phyloP scores from a whole-genome alignment of 2,329 filamentous ascomycete genomes.

The Magnaporthiopsis rhizophila region DNA sequence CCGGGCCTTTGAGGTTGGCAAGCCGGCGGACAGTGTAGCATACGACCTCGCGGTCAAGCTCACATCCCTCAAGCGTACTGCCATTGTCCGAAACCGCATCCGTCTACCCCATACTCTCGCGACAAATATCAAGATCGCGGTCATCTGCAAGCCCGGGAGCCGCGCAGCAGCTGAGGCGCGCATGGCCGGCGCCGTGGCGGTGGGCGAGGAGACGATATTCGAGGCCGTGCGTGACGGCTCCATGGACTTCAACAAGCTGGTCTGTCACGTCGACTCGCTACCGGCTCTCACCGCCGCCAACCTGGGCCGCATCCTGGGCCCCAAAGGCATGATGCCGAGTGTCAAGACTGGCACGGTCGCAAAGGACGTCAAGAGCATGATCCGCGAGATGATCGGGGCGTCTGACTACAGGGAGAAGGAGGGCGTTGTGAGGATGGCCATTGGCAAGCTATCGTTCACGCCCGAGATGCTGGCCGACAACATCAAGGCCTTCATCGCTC shows the following conservation, averaged over 20 bases:
- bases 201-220: slow-evolving; percentile 82
- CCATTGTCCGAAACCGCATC: slow-evolving; percentile 79
- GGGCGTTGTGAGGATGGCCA: slow-evolving; percentile 79
- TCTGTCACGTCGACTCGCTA: slow-evolving; percentile 76
- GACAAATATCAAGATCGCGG: slow-evolving; percentile 80
- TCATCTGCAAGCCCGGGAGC: slow-evolving; percentile 80
- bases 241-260: slow-evolving; percentile 80
- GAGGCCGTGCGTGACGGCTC: slow-evolving; percentile 63
- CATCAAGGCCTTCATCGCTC: slow-evolving; percentile 66
- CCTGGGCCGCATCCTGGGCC: slow-evolving; percentile 75
- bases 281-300: slow-evolving; percentile 73
- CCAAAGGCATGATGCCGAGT: slow-evolving; percentile 87
- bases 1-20: slow-evolving; percentile 85
- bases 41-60: slow-evolving; percentile 86
- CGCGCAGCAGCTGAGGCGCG: slow-evolving; percentile 65
- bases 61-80: slow-evolving; percentile 75
- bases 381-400: slow-evolving; percentile 76
- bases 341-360: slow-evolving; percentile 84
- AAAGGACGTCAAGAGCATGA: slow-evolving; percentile 63
- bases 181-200: slow-evolving; percentile 69
- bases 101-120: slow-evolving; percentile 84
- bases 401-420: slow-evolving; percentile 79
- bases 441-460: slow-evolving; percentile 84
- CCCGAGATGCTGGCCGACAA: slow-evolving; percentile 82
- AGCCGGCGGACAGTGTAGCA: slow-evolving; percentile 63